Conservation (phyloP, 139 green algal genomes). For the Closterium sp. region DNA sequence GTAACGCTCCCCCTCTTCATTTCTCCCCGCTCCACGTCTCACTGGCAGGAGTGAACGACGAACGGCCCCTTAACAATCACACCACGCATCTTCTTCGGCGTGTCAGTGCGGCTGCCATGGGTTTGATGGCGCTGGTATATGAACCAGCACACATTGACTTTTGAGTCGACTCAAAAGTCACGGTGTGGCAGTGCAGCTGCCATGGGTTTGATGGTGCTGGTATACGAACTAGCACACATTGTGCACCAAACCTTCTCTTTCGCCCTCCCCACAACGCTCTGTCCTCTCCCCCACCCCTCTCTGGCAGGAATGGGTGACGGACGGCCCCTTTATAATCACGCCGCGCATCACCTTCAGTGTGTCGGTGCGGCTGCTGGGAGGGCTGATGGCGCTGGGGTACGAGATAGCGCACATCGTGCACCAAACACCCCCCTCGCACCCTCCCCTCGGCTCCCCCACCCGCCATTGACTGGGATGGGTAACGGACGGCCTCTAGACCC, state of each 20-base stretch:
- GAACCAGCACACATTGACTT: too few relatives aligned
- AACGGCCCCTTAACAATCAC: background rate
- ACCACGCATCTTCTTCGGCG: constrained; percentile 15
- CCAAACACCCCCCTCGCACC: too few relatives aligned
- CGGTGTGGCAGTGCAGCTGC: constrained; percentile 11
- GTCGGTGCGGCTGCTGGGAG: constrained; percentile 63
- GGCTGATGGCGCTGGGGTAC: constrained; percentile 97
- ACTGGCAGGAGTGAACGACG: constrained; percentile 53
- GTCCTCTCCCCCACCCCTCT: background rate
- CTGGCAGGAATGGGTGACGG: constrained; percentile 80
- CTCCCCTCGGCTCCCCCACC: too few relatives aligned
- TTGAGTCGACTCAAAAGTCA: too few relatives aligned
- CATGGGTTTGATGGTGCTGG: constrained; percentile 95
- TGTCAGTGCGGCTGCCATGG: constrained; percentile 63
- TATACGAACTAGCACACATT: constrained; percentile 69
- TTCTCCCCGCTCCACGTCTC: constrained; percentile 66
- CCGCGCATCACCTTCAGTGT: background rate
- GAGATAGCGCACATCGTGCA: constrained; percentile 67
- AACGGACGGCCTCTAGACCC: constrained; percentile 83
- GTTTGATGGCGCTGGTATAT: constrained; percentile 94
- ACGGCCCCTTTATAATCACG: background rate
- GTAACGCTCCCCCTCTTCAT: constrained; percentile 17
- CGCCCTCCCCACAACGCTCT: background rate
- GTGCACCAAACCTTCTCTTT: background rate
- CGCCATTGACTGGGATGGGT: constrained; percentile 75